Conservation (phyloP, 2,329 filamentous ascomycete genomes). For the Scedosporium dehoogii region DNA sequence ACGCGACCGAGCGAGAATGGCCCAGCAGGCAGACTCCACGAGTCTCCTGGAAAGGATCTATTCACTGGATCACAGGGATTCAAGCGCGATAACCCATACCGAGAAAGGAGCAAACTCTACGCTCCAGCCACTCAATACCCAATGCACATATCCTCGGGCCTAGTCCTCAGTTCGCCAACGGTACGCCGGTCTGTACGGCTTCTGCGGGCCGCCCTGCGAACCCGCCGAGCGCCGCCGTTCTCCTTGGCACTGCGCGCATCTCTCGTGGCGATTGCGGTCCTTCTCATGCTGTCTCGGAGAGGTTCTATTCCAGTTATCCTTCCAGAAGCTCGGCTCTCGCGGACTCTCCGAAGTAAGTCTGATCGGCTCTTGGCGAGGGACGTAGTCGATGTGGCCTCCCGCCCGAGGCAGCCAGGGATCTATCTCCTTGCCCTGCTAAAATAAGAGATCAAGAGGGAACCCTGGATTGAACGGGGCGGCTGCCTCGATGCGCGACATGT, state of each 20-base stretch:
- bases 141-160: no score
- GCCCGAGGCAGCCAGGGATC: constrained; percentile 21
- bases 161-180: neutral
- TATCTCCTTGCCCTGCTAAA: constrained; percentile 19
- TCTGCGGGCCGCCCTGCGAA: neutral
- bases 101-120: no score
- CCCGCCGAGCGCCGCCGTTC: neutral
- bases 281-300: neutral
- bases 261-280: neutral
- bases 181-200: neutral
- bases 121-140: no score
- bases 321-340: constrained; percentile 1
- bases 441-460: constrained; percentile 56
- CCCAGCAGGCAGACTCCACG: no score
- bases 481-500: constrained; percentile 57
- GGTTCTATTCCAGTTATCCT: neutral
- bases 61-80: no score
- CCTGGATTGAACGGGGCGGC: constrained; percentile 53
- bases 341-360: neutral
- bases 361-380: constrained; percentile 3
- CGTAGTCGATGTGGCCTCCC: constrained; percentile 15
- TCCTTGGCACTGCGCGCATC: neutral
- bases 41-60: no score
- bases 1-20: no score
- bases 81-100: no score